A percentile compares a stretch with the other conserved stretches of the same genome.
Conservation (phyloP, 148 eudicot genomes). For the Dysphania ambrosioides region DNA sequence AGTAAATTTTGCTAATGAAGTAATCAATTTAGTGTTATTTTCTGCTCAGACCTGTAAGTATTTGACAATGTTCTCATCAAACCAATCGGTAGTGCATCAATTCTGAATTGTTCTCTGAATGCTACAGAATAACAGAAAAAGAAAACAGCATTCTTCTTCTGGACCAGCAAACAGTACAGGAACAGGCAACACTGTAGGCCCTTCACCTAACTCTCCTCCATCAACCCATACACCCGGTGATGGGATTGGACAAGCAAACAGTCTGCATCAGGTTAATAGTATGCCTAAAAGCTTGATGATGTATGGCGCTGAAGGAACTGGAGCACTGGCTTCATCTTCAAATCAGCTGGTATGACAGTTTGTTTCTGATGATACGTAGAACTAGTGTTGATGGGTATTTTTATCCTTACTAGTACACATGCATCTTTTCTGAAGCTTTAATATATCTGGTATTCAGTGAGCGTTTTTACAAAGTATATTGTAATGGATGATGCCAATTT, state of each 20-base stretch:
- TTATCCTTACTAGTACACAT: neutral
- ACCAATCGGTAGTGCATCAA: neutral
- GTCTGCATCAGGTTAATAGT: constrained; percentile 71
- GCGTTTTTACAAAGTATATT: too few relatives aligned
- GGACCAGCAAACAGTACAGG: constrained; percentile 99
- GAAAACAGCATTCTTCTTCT: constrained; percentile 92
- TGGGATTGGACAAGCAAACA: constrained; percentile 64
- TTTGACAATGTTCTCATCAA: neutral
- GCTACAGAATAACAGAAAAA: constrained; percentile 71
- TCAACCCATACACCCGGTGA: constrained; percentile 98
- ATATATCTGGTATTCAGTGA: neutral
- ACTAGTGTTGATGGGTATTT: neutral
- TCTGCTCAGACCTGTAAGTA: neutral
- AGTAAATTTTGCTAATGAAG: neutral
- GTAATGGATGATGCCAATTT: too few relatives aligned
- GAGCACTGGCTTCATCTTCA: constrained; percentile 84
- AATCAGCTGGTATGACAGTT: constrained; percentile 83
- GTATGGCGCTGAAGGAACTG: constrained; percentile 83
- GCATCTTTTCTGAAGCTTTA: neutral
- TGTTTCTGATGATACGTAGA: neutral
- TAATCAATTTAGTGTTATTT: neutral
- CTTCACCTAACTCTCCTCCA: constrained; percentile 91
- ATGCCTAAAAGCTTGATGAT: constrained; percentile 80
- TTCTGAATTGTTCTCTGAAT: constrained; percentile 10
- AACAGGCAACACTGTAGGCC: constrained; percentile 92